Evolutionary conservation across 1,284 basidiomycete genomes (phyloP), one percentile per base, ranked within the genome.

Genomic region (Apiotrichum brassicae): DNA sequence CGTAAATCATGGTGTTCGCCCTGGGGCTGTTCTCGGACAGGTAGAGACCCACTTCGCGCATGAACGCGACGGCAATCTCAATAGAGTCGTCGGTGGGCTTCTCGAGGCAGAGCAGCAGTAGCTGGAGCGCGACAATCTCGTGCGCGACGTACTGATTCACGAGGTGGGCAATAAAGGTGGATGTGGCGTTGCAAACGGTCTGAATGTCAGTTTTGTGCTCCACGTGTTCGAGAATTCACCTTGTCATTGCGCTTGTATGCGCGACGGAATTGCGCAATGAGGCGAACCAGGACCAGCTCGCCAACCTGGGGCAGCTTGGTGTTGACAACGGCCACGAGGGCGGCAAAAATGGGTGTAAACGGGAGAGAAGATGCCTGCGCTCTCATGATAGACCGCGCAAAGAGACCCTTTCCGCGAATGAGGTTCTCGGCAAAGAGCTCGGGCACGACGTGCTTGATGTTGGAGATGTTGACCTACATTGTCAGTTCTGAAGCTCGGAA

Each of bases 211-310:
- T 24, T 20, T n/a, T 3, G 37, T 37, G 25, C n/a, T 18, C 5
- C 18, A 18, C 20, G n/a, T 33, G 44, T 14, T n/a, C 13, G 13
- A 19, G n/a, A 26, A 76, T 81, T 44, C 55, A 87, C 89, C 77
- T 99, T 99, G 77, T 98, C 94, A 70, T 97, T 98, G 37, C 95
- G 81, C 73, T 97, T 97, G 75, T 92, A 98, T 4, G 92, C 82
- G 55, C 91, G 80, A 53, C 94, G 78, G 76, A 97, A 99, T 74
- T 98, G 95, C 71, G 87, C 90, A 55, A 97, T 85, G 40, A 99
- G 78, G 24, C 94, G 82, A 48, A 81, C 85, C 34, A 98, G 75
- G 13, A 98, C 79, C 39, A 99, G 73, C 74, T 98, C 95, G 43
- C 94, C 95, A 23, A 97, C 86, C 72, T 92, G 88, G 7, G 94